Evolutionary conservation across 345 rosid species (phyloP), one percentile per base, ranked within the genome.

Genomic region (Arabidopsis arenosa): DNA sequence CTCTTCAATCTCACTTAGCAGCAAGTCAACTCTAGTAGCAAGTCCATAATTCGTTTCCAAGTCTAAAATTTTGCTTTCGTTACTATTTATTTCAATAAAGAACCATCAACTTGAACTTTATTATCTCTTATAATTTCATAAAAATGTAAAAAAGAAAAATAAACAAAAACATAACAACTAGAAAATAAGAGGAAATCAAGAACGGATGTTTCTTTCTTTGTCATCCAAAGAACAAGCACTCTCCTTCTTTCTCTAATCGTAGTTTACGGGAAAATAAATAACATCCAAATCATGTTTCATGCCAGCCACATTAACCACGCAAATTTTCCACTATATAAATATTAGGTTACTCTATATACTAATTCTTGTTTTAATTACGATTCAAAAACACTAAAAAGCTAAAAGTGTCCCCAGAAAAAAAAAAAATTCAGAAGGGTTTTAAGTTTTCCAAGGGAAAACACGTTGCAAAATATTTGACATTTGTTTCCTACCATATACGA

Each of bases 261-360:
- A 69, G 11, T 69, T 76, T n/a, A 54, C 51, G 70, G 63, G 13
- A 11, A 52, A 4, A 28, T 21, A 51, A 6, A n/a, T 1, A 4
- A 68, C 63, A 75, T 68, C 55, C 13, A 68, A 60, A 60, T 60
- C 79, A 75, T 51, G 74, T 75, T 60, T 61, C 74, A 68, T 40
- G 74, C 74, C 75, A 52, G 69, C 68, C 75, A 61, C 63, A 61
- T 23, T 52, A 68, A 30, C 3, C 74, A 68, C 64, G 49, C 49
- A 68, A 10, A 21, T 67, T 75, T 75, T 35, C 37, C 40, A 43
- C 0, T 15, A 30, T 26, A 58, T 17, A 63, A 12, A 8, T 48
- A 17, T 10, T 58, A 36, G 13, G 0, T 71, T 56, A 12, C 3
- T 4, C 11, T 41, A 58, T 26, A 4, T 2, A 9, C 3, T 33